These are phyloP conservation scores for Podospora appendiculata DNA, from an alignment of 495 filamentous ascomycete genomes.

Conservation along the genomic window DNA sequence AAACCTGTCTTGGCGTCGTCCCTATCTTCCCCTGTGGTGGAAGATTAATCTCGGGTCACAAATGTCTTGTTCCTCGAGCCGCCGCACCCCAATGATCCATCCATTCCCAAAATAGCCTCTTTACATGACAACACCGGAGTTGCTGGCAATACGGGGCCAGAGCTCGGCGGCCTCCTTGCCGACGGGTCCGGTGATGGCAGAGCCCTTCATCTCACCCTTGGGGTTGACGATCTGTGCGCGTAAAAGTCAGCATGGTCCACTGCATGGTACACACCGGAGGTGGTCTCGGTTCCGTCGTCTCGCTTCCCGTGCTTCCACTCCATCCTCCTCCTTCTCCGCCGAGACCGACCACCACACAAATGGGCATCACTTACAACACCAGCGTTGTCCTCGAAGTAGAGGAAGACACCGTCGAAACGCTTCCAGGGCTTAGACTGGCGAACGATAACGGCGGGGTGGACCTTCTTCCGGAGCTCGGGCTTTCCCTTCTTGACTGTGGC, in stretches of 20 bases:
- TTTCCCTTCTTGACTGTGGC: conserved; percentile 99
- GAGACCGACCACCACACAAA: too few relatives aligned
- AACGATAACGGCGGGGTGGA: conserved; percentile 98
- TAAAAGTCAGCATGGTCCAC: background rate
- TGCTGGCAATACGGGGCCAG: conserved; percentile 99
- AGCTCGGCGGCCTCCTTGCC: conserved; percentile 99
- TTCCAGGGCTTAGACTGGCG: conserved; percentile 99
- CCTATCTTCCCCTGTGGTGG: conserved; percentile 14
- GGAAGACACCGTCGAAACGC: conserved; percentile 91
- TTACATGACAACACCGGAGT: conserved; percentile 99
- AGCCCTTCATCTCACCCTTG: conserved; percentile 99
- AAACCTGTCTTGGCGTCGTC: conserved; percentile 13
- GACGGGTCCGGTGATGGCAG: conserved; percentile 96
- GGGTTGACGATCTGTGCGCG: conserved; percentile 87
- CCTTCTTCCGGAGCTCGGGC: conserved; percentile 98
- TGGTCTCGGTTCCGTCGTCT: background rate
- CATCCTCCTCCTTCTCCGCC: too few relatives aligned
- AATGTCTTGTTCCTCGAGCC: background rate
- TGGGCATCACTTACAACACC: conserved; percentile 69
- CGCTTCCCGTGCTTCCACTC: too few relatives aligned
- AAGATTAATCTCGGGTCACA: conserved; percentile 14
- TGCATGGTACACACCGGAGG: background rate
- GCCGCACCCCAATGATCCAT: conserved; percentile 15
- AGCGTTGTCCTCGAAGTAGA: conserved; percentile 99
- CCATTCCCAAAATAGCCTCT: conserved; percentile 15